Conservation (phyloP, 805 yeast genomes). For the Wickerhamomyces queroliae region DNA sequence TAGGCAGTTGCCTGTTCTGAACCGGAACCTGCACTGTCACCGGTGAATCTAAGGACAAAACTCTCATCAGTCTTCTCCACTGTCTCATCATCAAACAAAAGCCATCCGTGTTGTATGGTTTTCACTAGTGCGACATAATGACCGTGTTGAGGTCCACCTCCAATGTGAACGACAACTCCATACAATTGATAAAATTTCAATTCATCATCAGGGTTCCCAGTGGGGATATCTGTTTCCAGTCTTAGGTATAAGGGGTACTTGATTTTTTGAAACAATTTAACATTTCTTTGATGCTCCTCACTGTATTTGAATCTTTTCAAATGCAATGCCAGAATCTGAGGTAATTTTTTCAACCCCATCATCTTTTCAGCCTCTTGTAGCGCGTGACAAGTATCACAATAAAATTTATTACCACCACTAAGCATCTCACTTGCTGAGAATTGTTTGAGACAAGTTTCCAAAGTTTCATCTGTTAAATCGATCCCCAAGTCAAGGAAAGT, state of each 20-base stretch:
- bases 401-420: constrained; percentile 83
- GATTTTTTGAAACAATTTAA: constrained; percentile 81
- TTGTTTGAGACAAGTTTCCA: constrained; percentile 72
- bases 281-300: constrained; percentile 73
- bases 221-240: constrained; percentile 46
- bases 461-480: constrained; percentile 71
- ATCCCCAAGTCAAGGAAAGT: constrained; percentile 81
- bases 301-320: constrained; percentile 89
- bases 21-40: constrained; percentile 78
- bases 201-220: constrained; percentile 35
- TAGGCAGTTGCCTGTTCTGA: constrained; percentile 90
- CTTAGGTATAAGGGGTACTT: constrained; percentile 71
- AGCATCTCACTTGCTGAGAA: constrained; percentile 84
- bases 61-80: constrained; percentile 83
- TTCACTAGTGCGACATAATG: constrained; percentile 88
- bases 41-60: constrained; percentile 80
- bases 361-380: constrained; percentile 92
- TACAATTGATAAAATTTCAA: constrained; percentile 72
- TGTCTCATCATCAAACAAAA: constrained; percentile 91
- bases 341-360: constrained; percentile 72
- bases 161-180: constrained; percentile 88
- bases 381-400: constrained; percentile 86
- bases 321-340: constrained; percentile 76
- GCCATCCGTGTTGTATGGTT: constrained; percentile 77
- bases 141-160: constrained; percentile 97